Evolutionary conservation across 2,329 filamentous ascomycete species (phyloP).

Genomic region (Myrmaecium sp.): DNA sequence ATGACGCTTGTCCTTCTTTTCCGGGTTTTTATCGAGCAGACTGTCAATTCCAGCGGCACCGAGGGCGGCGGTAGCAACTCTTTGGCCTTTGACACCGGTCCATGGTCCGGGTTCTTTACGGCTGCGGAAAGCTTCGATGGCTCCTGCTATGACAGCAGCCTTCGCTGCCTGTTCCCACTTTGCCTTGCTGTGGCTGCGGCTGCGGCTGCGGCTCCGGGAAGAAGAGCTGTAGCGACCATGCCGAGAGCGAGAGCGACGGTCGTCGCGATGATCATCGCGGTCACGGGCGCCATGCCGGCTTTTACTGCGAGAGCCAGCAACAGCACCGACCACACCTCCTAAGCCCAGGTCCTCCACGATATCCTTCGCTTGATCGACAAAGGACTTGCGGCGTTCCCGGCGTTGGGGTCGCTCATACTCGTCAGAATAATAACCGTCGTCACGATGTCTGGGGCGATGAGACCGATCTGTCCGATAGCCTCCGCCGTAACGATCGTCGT

Average conservation of each 20-base stretch:
- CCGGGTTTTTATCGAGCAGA: slow-evolving; percentile 48
- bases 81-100: slow-evolving; percentile 83
- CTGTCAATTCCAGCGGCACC: slow-evolving; percentile 78
- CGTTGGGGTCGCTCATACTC: slow-evolving; percentile 25
- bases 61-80: slow-evolving; percentile 70
- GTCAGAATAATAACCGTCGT: slow-evolving; percentile 28
- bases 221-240: slow-evolving; percentile 35
- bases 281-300: slow-evolving; percentile 39
- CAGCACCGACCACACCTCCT: slow-evolving; percentile 33
- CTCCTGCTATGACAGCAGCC: slow-evolving; percentile 77
- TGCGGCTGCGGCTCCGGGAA: slow-evolving; percentile 32
- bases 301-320: slow-evolving; percentile 42
- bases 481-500: slow-evolving; percentile 29
- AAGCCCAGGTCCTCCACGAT: slow-evolving; percentile 41
- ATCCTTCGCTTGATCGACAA: slow-evolving; percentile 39
- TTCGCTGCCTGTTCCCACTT: slow-evolving; percentile 63
- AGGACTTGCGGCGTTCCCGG: slow-evolving; percentile 34
- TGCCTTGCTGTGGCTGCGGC: slow-evolving; percentile 44
- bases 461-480: slow-evolving; percentile 25
- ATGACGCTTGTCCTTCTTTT: slow-evolving; percentile 62
- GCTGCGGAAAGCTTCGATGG: slow-evolving; percentile 79
- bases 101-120: slow-evolving; percentile 79
- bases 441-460: slow-evolving; percentile 28
- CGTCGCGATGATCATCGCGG: slow-evolving; percentile 24
- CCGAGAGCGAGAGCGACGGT: slow-evolving; percentile 18